Evolutionary conservation across 2,329 filamentous ascomycete genomes (phyloP).

Genomic region (Cadophora sp.): DNA sequence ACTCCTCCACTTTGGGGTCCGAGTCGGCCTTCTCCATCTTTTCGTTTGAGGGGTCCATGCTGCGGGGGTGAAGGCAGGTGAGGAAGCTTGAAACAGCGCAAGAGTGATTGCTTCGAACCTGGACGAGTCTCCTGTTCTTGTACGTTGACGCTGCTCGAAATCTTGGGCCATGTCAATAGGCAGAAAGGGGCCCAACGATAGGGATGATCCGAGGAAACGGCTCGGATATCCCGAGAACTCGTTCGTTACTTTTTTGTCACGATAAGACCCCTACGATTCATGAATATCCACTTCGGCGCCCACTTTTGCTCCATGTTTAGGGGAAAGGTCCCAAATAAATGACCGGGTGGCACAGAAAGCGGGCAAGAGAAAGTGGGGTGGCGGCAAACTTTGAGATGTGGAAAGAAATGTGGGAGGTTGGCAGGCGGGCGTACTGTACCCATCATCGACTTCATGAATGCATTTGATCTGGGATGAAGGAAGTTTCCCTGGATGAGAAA

Average conservation of each 20-base stretch:
- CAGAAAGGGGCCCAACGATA: not conserved
- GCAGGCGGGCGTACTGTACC: not conserved
- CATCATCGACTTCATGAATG: not conserved
- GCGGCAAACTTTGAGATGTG: not conserved
- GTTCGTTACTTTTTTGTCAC: slow-evolving; percentile 4
- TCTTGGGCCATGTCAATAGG: not conserved
- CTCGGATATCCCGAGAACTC: slow-evolving; percentile 13
- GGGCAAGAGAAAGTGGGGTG: slow-evolving; percentile 8
- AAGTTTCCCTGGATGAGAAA: too few species aligned
- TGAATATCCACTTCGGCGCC: slow-evolving; percentile 8
- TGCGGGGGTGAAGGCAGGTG: not conserved
- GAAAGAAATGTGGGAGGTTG: not conserved
- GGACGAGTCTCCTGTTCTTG: not conserved
- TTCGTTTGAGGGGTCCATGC: slow-evolving; percentile 15
- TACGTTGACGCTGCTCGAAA: not conserved
- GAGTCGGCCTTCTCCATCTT: slow-evolving; percentile 22
- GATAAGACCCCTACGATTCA: slow-evolving; percentile 11
- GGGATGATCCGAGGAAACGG: not conserved
- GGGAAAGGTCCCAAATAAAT: not conserved
- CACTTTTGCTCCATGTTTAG: slow-evolving; percentile 8
- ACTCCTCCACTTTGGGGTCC: slow-evolving; percentile 21
- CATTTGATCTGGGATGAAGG: too few species aligned
- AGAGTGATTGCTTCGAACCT: not conserved
- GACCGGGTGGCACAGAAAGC: slow-evolving; percentile 13
- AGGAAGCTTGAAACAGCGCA: not conserved